phyloP scores from a whole-genome alignment of 2,329 filamentous ascomycete species.

The Hypoxylon sp. region DNA sequence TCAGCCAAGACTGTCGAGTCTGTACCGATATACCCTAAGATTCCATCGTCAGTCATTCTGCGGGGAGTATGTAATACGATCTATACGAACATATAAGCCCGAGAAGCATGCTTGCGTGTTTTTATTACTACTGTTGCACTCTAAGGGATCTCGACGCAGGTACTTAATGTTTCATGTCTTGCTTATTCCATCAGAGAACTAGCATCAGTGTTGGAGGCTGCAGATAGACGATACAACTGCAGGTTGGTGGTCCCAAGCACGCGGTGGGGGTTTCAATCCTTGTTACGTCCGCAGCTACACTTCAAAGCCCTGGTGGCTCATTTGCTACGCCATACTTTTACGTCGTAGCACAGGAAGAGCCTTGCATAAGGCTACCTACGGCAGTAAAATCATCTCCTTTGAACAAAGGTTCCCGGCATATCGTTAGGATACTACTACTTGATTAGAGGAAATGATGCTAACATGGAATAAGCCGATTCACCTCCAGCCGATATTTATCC shows the following conservation, averaged over 20 bases:
- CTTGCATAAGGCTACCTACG: constrained; percentile 31
- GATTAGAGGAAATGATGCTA: constrained; percentile 1
- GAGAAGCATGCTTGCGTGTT: constrained; percentile 14
- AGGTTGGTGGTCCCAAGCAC: constrained; percentile 10
- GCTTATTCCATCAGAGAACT: constrained; percentile 3
- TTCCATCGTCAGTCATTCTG: constrained; percentile 17
- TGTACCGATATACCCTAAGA: not conserved
- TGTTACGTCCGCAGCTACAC: constrained; percentile 23
- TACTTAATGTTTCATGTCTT: constrained; percentile 34
- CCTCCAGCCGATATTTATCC: not conserved
- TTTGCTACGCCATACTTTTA: constrained; percentile 19
- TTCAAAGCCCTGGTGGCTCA: constrained; percentile 22
- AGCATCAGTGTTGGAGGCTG: constrained; percentile 18
- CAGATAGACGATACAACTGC: constrained; percentile 17
- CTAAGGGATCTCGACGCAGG: constrained; percentile 35
- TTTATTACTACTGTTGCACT: constrained; percentile 23
- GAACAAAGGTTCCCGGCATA: constrained; percentile 1
- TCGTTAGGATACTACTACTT: not conserved
- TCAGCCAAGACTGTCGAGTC: constrained; percentile 13
- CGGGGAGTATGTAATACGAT: constrained; percentile 30
- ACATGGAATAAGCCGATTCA: constrained; percentile 10
- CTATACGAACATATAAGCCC: constrained; percentile 29
- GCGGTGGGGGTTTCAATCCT: constrained; percentile 29
- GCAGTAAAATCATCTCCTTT: constrained; percentile 28
- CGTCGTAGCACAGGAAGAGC: constrained; percentile 26